Base-by-base conservation (phyloP, 2,329 filamentous ascomycete genomes). In the Colletotrichum theobromicola region DNA sequence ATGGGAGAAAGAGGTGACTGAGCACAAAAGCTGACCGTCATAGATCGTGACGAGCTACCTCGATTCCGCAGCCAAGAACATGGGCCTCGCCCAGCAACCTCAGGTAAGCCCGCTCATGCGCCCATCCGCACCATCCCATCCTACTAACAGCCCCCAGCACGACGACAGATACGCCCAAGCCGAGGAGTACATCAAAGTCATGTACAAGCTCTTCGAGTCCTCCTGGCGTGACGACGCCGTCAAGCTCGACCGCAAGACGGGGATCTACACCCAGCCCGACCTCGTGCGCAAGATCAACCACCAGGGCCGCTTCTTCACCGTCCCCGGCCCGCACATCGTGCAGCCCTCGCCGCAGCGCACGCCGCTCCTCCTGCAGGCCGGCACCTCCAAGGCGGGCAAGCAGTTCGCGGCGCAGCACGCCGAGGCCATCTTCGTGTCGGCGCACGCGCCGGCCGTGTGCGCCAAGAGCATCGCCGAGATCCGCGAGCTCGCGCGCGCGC, bases 181-280 rank as follows among this genome's bases (percentile, higher is more conserved):
- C 24, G 92, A 91, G 78, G 93, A 91, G 82, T 94, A 91, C 81
- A 85, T 92, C 80, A 84, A 88, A 75, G 91, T 93, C 30, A 88
- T 91, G 77, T 90, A 93, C 83, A 94, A 94, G 79, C 88, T 94
- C 2, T 89, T 91, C 81, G 89, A 94, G 78, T 91, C 89, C 0
- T 93, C 91, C 0, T 94, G 93, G 91, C 86, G 91, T 42, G 88
- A 91, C 68, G 91, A 93, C 78, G 93, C 93, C 0, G 90, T 94
- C 2, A 86, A 90, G 30, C 86, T 90, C 1, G 88, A 94, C 78
- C 87, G 88, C 13, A 83, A 89, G 70, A 87, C 85, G 7, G 90
- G 90, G 1, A 82, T 93, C 61, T 94, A 94, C 80, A 87, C 85
- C 0, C 80, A 81, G 3, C 85, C 85, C 0, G 80, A 83, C 1